Evolutionary conservation across 2,329 filamentous ascomycete genomes (phyloP), one percentile per base, ranked within the genome.

Genomic region (Colletotrichum tropicicola): DNA sequence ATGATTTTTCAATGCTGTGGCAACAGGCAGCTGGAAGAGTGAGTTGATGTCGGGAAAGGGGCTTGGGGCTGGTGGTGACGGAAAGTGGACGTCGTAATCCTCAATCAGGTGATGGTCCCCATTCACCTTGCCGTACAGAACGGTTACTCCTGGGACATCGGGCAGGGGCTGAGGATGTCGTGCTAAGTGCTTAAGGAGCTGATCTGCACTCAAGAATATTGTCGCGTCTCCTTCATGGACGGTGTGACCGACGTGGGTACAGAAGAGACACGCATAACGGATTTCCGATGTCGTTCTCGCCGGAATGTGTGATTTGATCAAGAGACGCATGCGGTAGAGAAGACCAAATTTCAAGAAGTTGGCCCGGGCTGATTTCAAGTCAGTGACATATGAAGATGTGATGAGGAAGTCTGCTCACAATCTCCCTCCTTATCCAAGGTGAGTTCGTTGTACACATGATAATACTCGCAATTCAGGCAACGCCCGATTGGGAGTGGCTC

Each of bases 281-380:
- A 75, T 69, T 53, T 73, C 72, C 25, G 77, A 74, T 32, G 75
- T 70, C 15, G 70, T 70, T 5, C 65, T 69, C 12, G 72, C 73
- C n/a, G 71, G 59, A 3, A 82, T 64, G 57, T 82, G 80, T 13
- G 77, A 80, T 57, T 82, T 82, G 70, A 78, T 80, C 10, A 82
- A 73, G 25, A 82, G 74, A 0, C 80, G 76, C 13, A 79, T 71
- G 5, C 80, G 79, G 68, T 79, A 82, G 1, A 73, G 70, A 5
- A 79, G 71, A 3, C 77, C 78, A 5, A 68, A 70, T 21, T 74
- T 75, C 25, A 67, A 66, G 27, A 75, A 75, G 9, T 76, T 78
- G 5, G 73, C 76, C 48, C 74, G 72, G 21, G 75, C 77, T 80
- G 56, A 3, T 3, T 5, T 12, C 7, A 0, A 8, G 32, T 55